phyloP scores from a whole-genome alignment of 345 rosid genomes.

The Sonneratia caseolaris region DNA sequence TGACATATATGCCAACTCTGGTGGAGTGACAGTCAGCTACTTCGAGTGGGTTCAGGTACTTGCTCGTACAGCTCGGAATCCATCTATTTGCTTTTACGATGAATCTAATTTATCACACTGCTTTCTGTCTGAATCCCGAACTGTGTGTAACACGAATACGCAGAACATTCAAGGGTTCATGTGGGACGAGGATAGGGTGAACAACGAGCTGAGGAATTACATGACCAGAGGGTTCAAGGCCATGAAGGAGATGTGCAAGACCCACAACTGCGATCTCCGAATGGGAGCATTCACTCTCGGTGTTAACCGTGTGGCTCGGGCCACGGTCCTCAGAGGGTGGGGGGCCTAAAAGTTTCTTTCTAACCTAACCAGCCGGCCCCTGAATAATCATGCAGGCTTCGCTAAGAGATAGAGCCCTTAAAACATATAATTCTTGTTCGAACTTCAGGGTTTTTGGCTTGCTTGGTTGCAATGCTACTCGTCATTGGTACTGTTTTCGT shows the following conservation, averaged over 20 bases:
- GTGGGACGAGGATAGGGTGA: slow-evolving; percentile 98
- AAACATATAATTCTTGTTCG: background rate
- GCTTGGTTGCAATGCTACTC: background rate
- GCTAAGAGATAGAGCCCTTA: background rate
- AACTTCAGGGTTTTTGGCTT: background rate
- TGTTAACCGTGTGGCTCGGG: slow-evolving; percentile 86
- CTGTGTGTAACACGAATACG: slow-evolving; percentile 5
- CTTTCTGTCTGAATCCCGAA: too few species aligned
- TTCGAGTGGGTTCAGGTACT: slow-evolving; percentile 99
- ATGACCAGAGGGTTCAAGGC: slow-evolving; percentile 74
- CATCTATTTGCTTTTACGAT: background rate
- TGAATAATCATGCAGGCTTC: slow-evolving; percentile 15
- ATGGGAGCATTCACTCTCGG: slow-evolving; percentile 98
- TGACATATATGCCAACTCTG: slow-evolving; percentile 89
- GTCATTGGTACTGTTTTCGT: background rate
- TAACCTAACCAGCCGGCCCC: background rate
- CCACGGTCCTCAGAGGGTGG: slow-evolving; percentile 88
- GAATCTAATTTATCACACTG: background rate
- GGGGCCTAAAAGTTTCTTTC: slow-evolving; percentile 39
- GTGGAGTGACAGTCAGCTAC: slow-evolving; percentile 96
- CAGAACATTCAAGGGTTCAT: slow-evolving; percentile 97
- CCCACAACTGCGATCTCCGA: slow-evolving; percentile 78
- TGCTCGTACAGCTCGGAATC: background rate
- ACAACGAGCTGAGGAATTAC: slow-evolving; percentile 60
- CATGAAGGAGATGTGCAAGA: slow-evolving; percentile 72